Base-by-base conservation (phyloP, 225 moss, liverwort and hornwort genomes). In the Thuidium tamariscinum region DNA sequence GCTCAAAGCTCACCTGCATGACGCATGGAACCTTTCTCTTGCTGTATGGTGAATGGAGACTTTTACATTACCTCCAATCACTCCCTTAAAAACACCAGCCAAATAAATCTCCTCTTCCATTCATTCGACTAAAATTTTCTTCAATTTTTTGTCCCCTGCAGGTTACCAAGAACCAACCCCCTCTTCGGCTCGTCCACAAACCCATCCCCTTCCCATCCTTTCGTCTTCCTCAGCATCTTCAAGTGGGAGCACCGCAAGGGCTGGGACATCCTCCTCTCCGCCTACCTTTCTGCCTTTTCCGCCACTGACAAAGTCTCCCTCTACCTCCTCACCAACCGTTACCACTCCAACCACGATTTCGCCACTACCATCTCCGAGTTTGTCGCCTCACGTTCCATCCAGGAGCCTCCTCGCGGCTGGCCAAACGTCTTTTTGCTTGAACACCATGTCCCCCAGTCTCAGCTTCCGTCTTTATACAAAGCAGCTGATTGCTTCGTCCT, bases 191-290 rank as follows among this genome's bases (percentile, higher is more conserved):
- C 86, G 20, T 66, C 80, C 54, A 61, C 60, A 67, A 59, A 70
- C 30, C 32, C 72, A 30, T 55, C 77, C 22, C 57, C 88, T 34
- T 29, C 68, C 20, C 59, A 64, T 18, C 62, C 81, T n/a, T 92
- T 86, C 56, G 56, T 89, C 39, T 94, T 92, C 81, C 74, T 94
- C 39, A 94, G 91, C 52, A 87, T 94, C 83, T 94, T 94, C 91
- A 94, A 94, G 79, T 94, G 92, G 92, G 92, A 94, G 87, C 85
- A 88, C 37, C 90, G 92, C 42, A 94, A 94, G 80, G 92, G 92
- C 37, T 94, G 92, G 94, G 92, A 94, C 77, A 79, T 93, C 20
- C 94, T 94, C 78, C 83, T 94, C 54, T 86, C 79, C 22, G 86
- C 92, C 8, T 94, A 90, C 79, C 87, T 94, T 13, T 84, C 83